Base-by-base conservation (phyloP, 805 yeast species). In the Ogataea pignaliae region DNA sequence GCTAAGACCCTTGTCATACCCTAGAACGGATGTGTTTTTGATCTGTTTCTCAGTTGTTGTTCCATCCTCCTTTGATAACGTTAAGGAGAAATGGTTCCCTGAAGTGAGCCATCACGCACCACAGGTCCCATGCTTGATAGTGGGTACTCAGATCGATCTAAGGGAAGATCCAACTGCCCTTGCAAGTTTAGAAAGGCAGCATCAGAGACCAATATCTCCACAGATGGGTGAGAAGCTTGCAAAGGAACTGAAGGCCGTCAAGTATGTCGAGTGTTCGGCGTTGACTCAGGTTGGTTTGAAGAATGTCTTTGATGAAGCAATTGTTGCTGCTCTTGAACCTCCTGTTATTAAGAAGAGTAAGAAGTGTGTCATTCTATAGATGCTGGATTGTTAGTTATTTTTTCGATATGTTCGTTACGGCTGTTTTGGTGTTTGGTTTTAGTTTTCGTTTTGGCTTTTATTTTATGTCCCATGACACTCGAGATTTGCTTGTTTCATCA, bases 251-350 rank as follows among this genome's bases (percentile, higher is more conserved):
- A 84, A 93, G 54, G 98, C 97, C 14, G 96, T 93, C 41, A 90
- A 91, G 68, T 91, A 91, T 68, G 96, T 91, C 37, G 99, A 91
- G 70, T 91, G 99, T 69, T 90, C 97, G 10, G 99, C 99, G 10
- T 76, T 93, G 61, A 93, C 97, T 41, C 99, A 91, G 70, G 83
- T 89, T 64, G 99, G 99, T 12, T 78, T 93, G 65, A 93, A 91
- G 71, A 89, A 95, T 54, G 97, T 91, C n/a, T 91, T 91, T 69
- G 98, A 93, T 64, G 97, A 89, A 70, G 98, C 98, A 21, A 93
- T 93, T 47, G 97, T 93, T 40, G 97, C 98, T 41, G 97, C 98
- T 26, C 76, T 93, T 52, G 98, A 91, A 65, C 98, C 98, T 39
- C 97, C 98, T 26, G 93, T 85, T 52, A 81, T 86, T 57, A 85